Percentiles rank a stretch among this genome's conserved stretches.
phyloP scores from a whole-genome alignment of 345 rosid species.

The Syzygium aromaticum region DNA sequence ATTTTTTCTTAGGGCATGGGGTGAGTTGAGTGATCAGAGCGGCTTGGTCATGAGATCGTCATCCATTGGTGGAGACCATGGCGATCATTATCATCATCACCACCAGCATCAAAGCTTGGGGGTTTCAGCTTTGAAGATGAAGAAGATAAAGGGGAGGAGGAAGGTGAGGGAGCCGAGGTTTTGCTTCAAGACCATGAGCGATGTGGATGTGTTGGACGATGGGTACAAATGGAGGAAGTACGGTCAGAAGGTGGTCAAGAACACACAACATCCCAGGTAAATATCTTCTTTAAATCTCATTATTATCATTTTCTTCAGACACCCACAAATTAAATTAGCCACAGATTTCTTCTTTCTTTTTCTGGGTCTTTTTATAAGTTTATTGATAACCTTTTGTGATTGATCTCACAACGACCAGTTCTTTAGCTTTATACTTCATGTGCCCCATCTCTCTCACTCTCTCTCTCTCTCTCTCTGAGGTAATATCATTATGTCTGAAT shows the following conservation, averaged over 20 bases:
- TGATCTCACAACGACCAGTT: background rate
- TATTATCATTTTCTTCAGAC: background rate
- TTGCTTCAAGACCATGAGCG: constrained; percentile 97
- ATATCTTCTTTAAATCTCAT: background rate
- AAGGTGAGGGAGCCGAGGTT: constrained; percentile 97
- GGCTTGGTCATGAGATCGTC: background rate
- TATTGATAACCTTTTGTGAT: background rate
- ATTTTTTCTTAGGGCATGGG: constrained; percentile 1
- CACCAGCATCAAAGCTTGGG: constrained; percentile 21
- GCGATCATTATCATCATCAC: background rate
- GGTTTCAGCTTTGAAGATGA: constrained; percentile 59
- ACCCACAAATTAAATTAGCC: background rate
- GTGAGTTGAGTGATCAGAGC: background rate
- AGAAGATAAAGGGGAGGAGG: constrained; percentile 72
- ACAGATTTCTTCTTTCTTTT: background rate
- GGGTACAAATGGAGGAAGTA: constrained; percentile 99
- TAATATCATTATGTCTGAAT: background rate
- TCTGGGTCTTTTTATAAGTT: background rate
- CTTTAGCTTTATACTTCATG: background rate
- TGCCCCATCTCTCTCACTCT: background rate
- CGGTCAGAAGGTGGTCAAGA: constrained; percentile 98
- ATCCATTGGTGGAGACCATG: background rate
- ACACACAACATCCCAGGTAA: constrained; percentile 98
- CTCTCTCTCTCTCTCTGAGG: background rate
- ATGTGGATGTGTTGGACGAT: constrained; percentile 91